Conservation (phyloP, 495 filamentous ascomycete genomes). For the Glonium stellatum region DNA sequence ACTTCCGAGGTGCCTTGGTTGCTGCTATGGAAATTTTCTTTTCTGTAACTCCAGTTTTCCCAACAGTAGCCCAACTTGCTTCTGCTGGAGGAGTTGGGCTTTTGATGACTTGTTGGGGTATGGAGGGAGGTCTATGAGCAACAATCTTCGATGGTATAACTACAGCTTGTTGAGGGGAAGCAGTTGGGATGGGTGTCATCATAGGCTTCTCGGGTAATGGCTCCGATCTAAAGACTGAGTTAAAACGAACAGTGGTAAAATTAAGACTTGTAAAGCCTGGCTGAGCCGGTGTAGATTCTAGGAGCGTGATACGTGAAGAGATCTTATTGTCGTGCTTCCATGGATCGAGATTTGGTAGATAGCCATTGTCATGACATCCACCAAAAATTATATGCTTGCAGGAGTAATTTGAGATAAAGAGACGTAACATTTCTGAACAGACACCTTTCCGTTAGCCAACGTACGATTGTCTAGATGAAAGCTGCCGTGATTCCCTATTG, state of each 20-base stretch:
- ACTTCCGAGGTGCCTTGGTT: conserved; percentile 24
- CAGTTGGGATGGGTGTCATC: background rate
- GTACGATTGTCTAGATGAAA: background rate
- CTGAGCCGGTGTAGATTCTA: conserved; percentile 30
- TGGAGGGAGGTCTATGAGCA: background rate
- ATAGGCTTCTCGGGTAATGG: conserved; percentile 6
- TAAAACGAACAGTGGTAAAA: conserved; percentile 26
- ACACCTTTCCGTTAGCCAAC: background rate
- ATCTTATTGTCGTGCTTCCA: conserved; percentile 30
- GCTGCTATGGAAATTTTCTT: conserved; percentile 31
- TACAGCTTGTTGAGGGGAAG: background rate
- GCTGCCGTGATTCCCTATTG: background rate
- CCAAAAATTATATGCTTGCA: conserved; percentile 41
- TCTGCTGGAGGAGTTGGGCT: conserved; percentile 6
- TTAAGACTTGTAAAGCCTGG: conserved; percentile 31
- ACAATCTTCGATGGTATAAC: background rate
- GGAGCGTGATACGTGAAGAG: conserved; percentile 30
- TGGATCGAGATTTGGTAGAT: conserved; percentile 34
- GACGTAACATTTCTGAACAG: conserved; percentile 32
- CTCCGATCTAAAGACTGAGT: conserved; percentile 18
- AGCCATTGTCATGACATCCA: conserved; percentile 37
- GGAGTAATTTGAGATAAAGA: conserved; percentile 35
- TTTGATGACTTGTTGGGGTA: background rate
- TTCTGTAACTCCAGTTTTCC: conserved; percentile 21
- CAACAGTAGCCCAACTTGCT: conserved; percentile 32